Conservation (phyloP, 805 yeast genomes). For the Ascoidea tarda region DNA sequence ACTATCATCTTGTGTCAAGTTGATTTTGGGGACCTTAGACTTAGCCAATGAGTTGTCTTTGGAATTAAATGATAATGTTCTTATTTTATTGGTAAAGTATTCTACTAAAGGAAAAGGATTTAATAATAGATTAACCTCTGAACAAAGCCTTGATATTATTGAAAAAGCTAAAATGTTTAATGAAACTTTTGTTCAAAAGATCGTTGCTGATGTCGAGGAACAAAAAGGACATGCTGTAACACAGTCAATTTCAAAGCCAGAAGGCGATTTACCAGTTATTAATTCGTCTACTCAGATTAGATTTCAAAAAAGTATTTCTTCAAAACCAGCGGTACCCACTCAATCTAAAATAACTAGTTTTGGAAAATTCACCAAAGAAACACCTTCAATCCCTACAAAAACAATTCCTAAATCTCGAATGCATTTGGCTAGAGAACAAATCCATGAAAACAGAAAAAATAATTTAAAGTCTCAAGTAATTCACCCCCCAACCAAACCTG, state of each 20-base stretch:
- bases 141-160: conserved; percentile 52
- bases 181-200: conserved; percentile 34
- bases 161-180: conserved; percentile 46
- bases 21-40: conserved; percentile 54
- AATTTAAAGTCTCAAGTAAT: conserved; percentile 1
- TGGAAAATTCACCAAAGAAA: conserved; percentile 19
- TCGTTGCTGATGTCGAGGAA: conserved; percentile 27
- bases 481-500: conserved; percentile 11
- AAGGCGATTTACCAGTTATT: not conserved
- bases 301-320: not conserved
- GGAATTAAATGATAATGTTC: conserved; percentile 34
- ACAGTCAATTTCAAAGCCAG: not conserved
- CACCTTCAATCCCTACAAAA: conserved; percentile 14
- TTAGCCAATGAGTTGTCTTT: conserved; percentile 43
- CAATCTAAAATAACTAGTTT: conserved; percentile 25
- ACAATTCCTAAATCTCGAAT: conserved; percentile 17
- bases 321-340: conserved; percentile 11
- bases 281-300: not conserved
- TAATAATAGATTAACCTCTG: conserved; percentile 54
- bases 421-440: not conserved
- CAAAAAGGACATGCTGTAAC: conserved; percentile 15
- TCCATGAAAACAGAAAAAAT: conserved; percentile 21
- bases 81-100: conserved; percentile 43
- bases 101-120: conserved; percentile 53
- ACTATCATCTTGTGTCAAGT: conserved; percentile 54